Evolutionary conservation across 2,329 filamentous ascomycete genomes (phyloP).

Genomic region (Monilinia aucupariae): DNA sequence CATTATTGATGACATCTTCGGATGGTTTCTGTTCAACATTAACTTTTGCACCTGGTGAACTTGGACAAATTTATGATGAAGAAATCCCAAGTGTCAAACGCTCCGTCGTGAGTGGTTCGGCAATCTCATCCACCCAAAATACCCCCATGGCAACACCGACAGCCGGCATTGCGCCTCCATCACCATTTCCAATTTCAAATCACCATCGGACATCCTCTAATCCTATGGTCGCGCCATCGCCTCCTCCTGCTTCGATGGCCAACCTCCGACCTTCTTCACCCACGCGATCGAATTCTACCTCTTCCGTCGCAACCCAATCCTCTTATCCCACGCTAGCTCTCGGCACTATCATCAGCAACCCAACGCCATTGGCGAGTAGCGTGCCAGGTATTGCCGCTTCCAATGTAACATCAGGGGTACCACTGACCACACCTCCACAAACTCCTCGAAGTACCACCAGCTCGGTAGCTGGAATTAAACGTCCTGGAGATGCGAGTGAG

Average conservation of each 20-base stretch:
- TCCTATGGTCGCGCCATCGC: conserved; percentile 53
- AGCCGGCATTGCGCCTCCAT: conserved; percentile 53
- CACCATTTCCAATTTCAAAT: conserved; percentile 45
- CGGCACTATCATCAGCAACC: conserved; percentile 61
- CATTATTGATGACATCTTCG: conserved; percentile 90
- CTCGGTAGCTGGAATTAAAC: conserved; percentile 49
- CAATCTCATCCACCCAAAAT: conserved; percentile 52
- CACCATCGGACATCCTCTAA: conserved; percentile 52
- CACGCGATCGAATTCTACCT: conserved; percentile 77
- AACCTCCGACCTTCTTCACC: conserved; percentile 64
- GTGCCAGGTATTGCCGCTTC: conserved; percentile 72
- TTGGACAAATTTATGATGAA: conserved; percentile 75
- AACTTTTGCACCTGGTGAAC: conserved; percentile 75
- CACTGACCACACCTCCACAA: conserved; percentile 84
- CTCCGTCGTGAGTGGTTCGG: conserved; percentile 36
- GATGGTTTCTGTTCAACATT: conserved; percentile 95
- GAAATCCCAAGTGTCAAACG: conserved; percentile 51
- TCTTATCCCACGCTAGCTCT: conserved; percentile 40
- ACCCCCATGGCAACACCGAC: conserved; percentile 69
- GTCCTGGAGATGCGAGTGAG: conserved; percentile 47
- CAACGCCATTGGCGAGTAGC: conserved; percentile 69
- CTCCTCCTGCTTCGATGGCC: conserved; percentile 52
- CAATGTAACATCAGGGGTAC: conserved; percentile 46
- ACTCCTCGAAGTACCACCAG: conserved; percentile 65
- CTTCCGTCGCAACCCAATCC: conserved; percentile 66